Conservation (phyloP, 331 rosid species). For the Malus hybrid region DNA sequence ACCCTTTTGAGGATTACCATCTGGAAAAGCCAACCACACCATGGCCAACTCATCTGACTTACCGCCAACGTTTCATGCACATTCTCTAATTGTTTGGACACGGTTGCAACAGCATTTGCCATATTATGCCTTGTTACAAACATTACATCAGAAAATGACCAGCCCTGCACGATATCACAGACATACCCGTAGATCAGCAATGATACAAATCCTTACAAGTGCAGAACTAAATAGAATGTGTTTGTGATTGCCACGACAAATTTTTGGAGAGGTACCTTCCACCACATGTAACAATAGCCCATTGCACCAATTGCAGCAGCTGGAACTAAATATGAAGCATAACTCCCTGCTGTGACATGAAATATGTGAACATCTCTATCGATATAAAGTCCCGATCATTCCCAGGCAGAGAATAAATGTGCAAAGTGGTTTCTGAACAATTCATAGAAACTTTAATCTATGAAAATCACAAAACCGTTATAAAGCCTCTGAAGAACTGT, state of each 20-base stretch:
- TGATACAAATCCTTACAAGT: neutral
- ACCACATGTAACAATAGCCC: constrained; percentile 85
- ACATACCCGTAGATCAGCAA: constrained; percentile 8
- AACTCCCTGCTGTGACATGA: constrained; percentile 45
- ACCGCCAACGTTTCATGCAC: constrained; percentile 69
- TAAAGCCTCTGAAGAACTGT: neutral
- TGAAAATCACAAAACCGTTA: too few species aligned
- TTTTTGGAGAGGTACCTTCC: constrained; percentile 41
- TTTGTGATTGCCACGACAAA: neutral
- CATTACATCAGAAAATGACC: constrained; percentile 75
- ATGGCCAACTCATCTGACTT: constrained; percentile 31
- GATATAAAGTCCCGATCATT: neutral
- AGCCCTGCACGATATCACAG: constrained; percentile 40
- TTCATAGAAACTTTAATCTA: neutral
- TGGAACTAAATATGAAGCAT: constrained; percentile 59
- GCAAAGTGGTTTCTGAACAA: neutral
- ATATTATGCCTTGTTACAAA: constrained; percentile 73
- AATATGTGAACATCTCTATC: constrained; percentile 2
- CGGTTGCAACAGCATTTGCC: constrained; percentile 63
- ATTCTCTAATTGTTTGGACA: constrained; percentile 65
- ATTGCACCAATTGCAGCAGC: constrained; percentile 76
- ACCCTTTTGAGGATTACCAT: constrained; percentile 2
- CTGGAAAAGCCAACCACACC: neutral
- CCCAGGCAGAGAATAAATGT: neutral
- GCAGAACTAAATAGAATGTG: neutral